Evolutionary conservation across 768 basidiomycete species (phyloP).

Genomic region (Gloeostereum incarnatum): DNA sequence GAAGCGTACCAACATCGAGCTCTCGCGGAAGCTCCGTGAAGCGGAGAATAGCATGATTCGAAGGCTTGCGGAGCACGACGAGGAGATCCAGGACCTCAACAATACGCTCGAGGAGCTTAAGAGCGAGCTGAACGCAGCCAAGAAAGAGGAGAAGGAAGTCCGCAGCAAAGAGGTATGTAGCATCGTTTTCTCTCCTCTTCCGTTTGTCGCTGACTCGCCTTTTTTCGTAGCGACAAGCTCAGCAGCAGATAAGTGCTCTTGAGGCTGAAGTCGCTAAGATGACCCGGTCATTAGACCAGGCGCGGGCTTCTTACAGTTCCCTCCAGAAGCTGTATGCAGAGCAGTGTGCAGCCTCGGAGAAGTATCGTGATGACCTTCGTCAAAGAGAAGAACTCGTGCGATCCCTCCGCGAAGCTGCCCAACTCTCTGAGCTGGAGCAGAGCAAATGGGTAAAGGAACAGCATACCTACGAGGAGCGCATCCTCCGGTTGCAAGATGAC

Average conservation of each 20-base stretch:
- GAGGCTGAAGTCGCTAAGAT: constrained; percentile 77
- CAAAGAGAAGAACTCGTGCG: constrained; percentile 69
- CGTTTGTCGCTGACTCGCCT: constrained; percentile 3
- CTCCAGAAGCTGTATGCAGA: constrained; percentile 86
- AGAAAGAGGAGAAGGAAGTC: constrained; percentile 90
- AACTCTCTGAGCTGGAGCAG: constrained; percentile 56
- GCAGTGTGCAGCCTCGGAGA: constrained; percentile 78
- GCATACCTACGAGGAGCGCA: constrained; percentile 61
- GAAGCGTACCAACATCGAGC: constrained; percentile 63
- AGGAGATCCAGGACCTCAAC: constrained; percentile 78
- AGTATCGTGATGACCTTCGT: constrained; percentile 65
- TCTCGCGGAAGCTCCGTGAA: constrained; percentile 68
- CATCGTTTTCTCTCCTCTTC: constrained; percentile 4
- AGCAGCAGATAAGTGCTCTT: constrained; percentile 53
- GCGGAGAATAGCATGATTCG: constrained; percentile 59
- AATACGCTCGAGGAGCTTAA: constrained; percentile 66
- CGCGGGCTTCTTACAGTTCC: constrained; percentile 62
- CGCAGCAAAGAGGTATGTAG: constrained; percentile 69
- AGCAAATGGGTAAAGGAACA: constrained; percentile 62
- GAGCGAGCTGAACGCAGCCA: constrained; percentile 68
- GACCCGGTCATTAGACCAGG: constrained; percentile 63
- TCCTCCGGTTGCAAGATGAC: constrained; percentile 63
- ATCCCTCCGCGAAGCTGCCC: constrained; percentile 46
- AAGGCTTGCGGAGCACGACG: constrained; percentile 68
- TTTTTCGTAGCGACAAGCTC: constrained; percentile 45